phyloP scores from a whole-genome alignment of 495 filamentous ascomycete genomes.

The Tuber melanosporum region DNA sequence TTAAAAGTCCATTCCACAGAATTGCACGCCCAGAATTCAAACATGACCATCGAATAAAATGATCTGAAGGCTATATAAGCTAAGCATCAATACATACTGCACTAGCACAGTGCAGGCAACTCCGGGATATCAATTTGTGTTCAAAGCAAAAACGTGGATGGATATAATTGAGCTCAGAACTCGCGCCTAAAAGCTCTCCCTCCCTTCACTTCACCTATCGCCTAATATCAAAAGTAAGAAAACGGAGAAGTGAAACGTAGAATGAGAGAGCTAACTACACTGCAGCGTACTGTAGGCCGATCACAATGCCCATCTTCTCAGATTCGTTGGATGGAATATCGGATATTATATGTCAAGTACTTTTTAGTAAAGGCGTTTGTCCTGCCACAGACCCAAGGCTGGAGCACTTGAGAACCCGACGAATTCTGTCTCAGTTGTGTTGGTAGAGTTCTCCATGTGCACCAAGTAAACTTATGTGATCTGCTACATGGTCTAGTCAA shows the following conservation, averaged over 20 bases:
- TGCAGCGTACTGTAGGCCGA: neutral
- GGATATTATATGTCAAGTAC: neutral
- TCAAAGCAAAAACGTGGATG: neutral
- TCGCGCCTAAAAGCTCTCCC: neutral
- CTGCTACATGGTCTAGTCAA: neutral
- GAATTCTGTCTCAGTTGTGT: neutral
- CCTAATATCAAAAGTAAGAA: neutral
- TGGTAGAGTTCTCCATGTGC: neutral
- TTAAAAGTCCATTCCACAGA: neutral
- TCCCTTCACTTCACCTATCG: neutral
- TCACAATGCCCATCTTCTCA: neutral
- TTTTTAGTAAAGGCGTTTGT: neutral
- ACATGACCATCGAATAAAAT: neutral
- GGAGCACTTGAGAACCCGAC: neutral
- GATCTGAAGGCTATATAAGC: neutral
- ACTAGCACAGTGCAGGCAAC: neutral
- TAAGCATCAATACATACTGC: neutral
- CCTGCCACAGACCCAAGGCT: neutral
- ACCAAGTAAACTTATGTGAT: neutral
- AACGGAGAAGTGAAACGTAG: neutral
- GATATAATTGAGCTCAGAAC: neutral
- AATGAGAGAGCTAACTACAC: neutral
- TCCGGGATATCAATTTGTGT: neutral
- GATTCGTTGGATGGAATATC: neutral
- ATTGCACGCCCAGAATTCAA: conserved; percentile 6